Conservation (phyloP, 345 rosid species). For the Euphorbia tirucalli region DNA sequence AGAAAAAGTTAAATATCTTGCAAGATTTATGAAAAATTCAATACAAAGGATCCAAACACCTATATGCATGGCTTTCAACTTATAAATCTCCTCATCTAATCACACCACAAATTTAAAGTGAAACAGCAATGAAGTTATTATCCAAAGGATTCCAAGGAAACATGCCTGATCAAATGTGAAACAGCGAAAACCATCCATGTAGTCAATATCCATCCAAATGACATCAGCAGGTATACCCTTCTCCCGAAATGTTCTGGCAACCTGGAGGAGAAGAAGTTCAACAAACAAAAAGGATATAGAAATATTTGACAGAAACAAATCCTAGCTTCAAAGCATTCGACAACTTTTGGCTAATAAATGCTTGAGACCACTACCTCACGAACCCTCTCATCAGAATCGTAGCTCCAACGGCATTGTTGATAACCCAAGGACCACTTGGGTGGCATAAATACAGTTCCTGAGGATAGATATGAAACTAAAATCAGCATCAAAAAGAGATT, state of each 20-base stretch:
- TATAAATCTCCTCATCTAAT: no score
- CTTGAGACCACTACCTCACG: constrained; percentile 52
- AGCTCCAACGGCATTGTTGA: constrained; percentile 97
- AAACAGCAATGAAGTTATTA: not conserved
- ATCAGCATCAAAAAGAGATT: not conserved
- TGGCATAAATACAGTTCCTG: constrained; percentile 90
- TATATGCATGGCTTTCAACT: no score
- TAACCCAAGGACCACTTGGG: constrained; percentile 96
- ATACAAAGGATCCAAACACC: no score
- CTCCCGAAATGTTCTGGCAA: constrained; percentile 67
- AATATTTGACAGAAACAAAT: no score
- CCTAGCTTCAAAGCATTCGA: constrained; percentile 6
- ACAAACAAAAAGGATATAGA: constrained; percentile 12
- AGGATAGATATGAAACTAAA: constrained; percentile 2
- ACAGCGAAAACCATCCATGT: constrained; percentile 97
- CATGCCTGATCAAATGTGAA: constrained; percentile 88
- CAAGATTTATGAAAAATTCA: no score
- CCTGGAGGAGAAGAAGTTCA: constrained; percentile 36
- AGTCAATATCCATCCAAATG: constrained; percentile 98
- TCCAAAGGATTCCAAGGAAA: not conserved
- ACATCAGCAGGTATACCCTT: constrained; percentile 86
- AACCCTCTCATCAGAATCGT: constrained; percentile 73
- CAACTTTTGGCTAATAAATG: not conserved
- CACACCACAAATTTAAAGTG: not conserved
- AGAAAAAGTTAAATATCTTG: no score